Conservation (phyloP, 139 green algal genomes). For the Closterium sp. region DNA sequence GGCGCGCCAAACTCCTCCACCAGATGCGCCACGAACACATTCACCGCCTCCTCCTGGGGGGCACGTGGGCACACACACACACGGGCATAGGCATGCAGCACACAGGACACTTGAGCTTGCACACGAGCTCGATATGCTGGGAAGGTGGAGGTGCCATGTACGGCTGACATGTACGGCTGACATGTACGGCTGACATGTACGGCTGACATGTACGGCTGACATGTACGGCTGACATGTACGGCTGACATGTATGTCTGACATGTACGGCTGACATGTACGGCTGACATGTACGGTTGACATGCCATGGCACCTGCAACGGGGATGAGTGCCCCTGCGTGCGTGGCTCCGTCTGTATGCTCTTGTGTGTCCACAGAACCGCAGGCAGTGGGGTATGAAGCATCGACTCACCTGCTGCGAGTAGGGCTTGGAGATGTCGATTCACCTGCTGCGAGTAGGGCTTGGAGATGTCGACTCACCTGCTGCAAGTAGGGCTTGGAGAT, state of each 20-base stretch:
- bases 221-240: too few relatives aligned
- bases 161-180: too few relatives aligned
- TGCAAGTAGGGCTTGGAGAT: too few relatives aligned
- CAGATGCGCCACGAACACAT: conserved; percentile 28
- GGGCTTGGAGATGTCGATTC: too few relatives aligned
- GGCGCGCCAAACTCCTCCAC: conserved; percentile 36
- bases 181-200: too few relatives aligned
- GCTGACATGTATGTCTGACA: too few relatives aligned
- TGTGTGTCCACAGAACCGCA: conserved; percentile 17
- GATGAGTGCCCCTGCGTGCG: not conserved
- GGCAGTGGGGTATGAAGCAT: conserved; percentile 1
- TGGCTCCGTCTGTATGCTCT: not conserved
- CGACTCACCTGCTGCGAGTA: conserved; percentile 27
- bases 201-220: too few relatives aligned
- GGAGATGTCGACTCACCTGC: too few relatives aligned
- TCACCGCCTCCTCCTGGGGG: conserved; percentile 9
- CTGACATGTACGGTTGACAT: too few relatives aligned
- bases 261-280: too few relatives aligned
- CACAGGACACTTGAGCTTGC: not conserved
- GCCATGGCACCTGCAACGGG: not conserved
- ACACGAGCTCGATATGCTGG: not conserved
- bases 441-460: too few relatives aligned
- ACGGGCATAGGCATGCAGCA: not conserved
- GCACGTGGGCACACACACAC: not conserved
- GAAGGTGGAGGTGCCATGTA: not conserved